These are phyloP conservation scores for Bolboschoenus planiculmis DNA, from an alignment of 176 grass and related monocot genomes.

Conservation along the genomic window DNA sequence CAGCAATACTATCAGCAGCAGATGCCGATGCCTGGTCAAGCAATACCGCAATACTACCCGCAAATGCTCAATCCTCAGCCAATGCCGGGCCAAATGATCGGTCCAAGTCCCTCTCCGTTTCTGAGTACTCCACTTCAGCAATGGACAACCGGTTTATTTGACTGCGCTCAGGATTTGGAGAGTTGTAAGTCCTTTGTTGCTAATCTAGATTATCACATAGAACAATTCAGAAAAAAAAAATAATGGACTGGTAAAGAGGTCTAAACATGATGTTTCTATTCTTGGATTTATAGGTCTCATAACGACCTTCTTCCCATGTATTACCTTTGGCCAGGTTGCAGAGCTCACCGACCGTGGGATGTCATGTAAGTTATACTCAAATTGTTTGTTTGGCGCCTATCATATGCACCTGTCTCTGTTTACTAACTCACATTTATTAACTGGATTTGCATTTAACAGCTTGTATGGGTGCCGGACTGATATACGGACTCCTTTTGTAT, in stretches of 20 bases:
- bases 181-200: constrained; percentile 33
- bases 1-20: not conserved
- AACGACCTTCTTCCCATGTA: constrained; percentile 51
- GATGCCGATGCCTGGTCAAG: not conserved
- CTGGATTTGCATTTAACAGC: constrained; percentile 10
- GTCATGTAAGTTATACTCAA: constrained; percentile 24
- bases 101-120: not conserved
- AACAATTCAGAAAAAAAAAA: too few relatives aligned
- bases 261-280: not conserved
- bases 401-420: not conserved
- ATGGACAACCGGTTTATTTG: constrained; percentile 56
- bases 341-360: constrained; percentile 35
- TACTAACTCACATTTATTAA: not conserved
- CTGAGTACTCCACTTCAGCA: not conserved
- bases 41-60: not conserved
- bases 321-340: constrained; percentile 58
- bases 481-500: constrained; percentile 25
- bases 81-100: not conserved
- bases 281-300: constrained; percentile 30
- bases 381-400: not conserved
- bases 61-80: too few relatives aligned
- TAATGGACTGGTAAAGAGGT: not conserved
- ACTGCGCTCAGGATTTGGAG: constrained; percentile 39
- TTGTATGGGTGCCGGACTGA: constrained; percentile 29
- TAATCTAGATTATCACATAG: not conserved